Percentiles rank a stretch among this genome's conserved stretches.
These are phyloP conservation scores for Neofusicoccum kwambonambiense DNA, from an alignment of 2,329 filamentous ascomycete species.

Conservation along the genomic window DNA sequence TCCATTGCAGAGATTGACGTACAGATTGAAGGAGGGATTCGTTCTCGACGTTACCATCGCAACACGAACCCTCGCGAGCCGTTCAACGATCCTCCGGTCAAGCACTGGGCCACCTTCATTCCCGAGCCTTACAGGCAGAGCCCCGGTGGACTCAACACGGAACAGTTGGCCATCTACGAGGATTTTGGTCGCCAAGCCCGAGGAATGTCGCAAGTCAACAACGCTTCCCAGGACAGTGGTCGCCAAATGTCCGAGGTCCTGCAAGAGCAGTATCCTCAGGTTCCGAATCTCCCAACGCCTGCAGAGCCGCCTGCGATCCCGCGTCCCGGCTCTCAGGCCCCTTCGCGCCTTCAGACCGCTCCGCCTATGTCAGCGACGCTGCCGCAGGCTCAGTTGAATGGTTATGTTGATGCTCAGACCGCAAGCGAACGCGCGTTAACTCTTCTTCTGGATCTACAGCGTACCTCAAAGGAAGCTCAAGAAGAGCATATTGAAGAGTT, in stretches of 20 bases:
- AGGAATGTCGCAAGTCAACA: conserved; percentile 55
- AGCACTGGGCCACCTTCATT: conserved; percentile 89
- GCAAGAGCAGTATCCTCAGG: conserved; percentile 58
- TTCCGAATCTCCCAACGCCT: conserved; percentile 62
- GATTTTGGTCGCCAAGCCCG: conserved; percentile 89
- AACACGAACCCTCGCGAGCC: conserved; percentile 75
- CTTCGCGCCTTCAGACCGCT: conserved; percentile 43
- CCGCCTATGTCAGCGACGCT: conserved; percentile 30
- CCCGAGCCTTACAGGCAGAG: conserved; percentile 89
- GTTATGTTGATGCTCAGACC: conserved; percentile 57
- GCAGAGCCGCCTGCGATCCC: conserved; percentile 62
- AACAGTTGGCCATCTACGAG: conserved; percentile 95
- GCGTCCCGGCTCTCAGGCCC: conserved; percentile 55
- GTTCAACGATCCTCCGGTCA: conserved; percentile 79
- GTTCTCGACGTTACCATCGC: conserved; percentile 73
- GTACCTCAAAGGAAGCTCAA: conserved; percentile 54
- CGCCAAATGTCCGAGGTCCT: conserved; percentile 63
- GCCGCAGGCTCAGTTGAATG: conserved; percentile 56
- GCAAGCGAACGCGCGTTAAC: conserved; percentile 55
- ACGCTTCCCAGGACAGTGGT: conserved; percentile 58
- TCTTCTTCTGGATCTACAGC: conserved; percentile 57
- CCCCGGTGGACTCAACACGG: conserved; percentile 77
- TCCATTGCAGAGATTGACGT: conserved; percentile 94
- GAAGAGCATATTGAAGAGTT: conserved; percentile 61
- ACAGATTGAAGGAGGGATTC: conserved; percentile 78